Base-by-base conservation (phyloP, 2,329 filamentous ascomycete species). In the Sporothrix globosa region DNA sequence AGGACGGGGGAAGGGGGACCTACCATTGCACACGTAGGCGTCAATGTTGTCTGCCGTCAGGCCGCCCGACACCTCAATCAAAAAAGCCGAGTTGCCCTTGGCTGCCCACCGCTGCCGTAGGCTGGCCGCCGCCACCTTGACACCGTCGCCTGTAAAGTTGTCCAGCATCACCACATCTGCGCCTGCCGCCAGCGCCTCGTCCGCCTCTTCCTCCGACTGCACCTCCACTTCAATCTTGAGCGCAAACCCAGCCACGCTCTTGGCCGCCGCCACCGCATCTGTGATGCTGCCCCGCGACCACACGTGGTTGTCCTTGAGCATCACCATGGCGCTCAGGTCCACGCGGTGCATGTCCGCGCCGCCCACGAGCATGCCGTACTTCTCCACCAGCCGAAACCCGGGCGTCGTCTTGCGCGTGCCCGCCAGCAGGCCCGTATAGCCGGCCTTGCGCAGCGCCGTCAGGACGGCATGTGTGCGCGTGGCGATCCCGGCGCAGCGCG, bases 261-360 rank as follows among this genome's bases (percentile, higher is more conserved):
- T 92, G 30, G 96, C 96, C 2, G 95, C 92, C 53, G 84, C 83
- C 30, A 99, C 94, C 6, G 96, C 96, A 27, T 91, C 88, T 1
- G 91, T 89, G 79, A 99, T 98, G 78, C 91, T 92, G 34, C 91
- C 91, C 69, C 91, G 90, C 73, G 92, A 93, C 91, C 95, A 97
- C 70, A 99, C 91, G 81, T 99, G 96, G 81, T 99, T 99, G 81
- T 99, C 96, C 83, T 99, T 99, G 74, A 99, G 86, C 96, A 99
- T 99, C 70, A 94, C 94, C 96, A 99, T 98, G 74, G 90, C 88
- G 79, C 89, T 92, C 70, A 99, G 84, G 79, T 99, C 96, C 81
- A 97, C 92, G 44, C 96, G 86, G 80, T 99, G 96, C 2, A 90
- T 88, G 81, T 99, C 96, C 19, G 93, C 94, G 13, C 96, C 96